Percentiles rank a stretch among this genome's conserved stretches.
These are phyloP conservation scores for Gymnopilus dilepis DNA, from an alignment of 768 basidiomycete species.

Conservation along the genomic window DNA sequence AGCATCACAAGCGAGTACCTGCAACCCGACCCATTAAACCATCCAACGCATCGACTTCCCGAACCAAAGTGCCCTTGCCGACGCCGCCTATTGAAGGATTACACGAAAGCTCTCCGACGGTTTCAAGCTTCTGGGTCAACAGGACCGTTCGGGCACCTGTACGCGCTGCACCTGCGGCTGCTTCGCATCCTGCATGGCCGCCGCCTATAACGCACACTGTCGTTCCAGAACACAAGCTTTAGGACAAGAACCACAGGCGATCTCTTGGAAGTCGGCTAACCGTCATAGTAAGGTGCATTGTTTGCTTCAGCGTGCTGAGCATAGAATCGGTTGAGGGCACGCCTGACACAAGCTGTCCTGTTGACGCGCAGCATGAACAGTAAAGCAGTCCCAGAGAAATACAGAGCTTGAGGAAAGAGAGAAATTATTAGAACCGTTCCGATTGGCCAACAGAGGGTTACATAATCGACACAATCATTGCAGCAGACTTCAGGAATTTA, in stretches of 20 bases:
- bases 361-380: background rate
- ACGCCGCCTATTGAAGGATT: slow-evolving; percentile 94
- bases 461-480: no score
- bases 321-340: slow-evolving; percentile 4
- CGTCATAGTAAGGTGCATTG: slow-evolving; percentile 19
- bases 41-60: slow-evolving; percentile 90
- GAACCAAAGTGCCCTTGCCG: slow-evolving; percentile 90
- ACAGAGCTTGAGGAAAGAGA: background rate
- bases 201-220: slow-evolving; percentile 87
- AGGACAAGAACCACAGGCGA: no score
- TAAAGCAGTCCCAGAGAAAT: background rate
- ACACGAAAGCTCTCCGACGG: slow-evolving; percentile 84
- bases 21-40: slow-evolving; percentile 85
- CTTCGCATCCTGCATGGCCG: slow-evolving; percentile 93
- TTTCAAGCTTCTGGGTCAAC: slow-evolving; percentile 81
- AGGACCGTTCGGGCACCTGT: slow-evolving; percentile 82
- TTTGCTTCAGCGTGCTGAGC: background rate
- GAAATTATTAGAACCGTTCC: background rate
- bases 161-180: slow-evolving; percentile 84
- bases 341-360: background rate
- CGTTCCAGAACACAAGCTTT: no score
- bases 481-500: no score
- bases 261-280: slow-evolving; percentile 2
- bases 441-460: no score
- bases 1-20: slow-evolving; percentile 49